phyloP scores from a whole-genome alignment of 179 eudicot species.

The Sideroxylon spinosum region DNA sequence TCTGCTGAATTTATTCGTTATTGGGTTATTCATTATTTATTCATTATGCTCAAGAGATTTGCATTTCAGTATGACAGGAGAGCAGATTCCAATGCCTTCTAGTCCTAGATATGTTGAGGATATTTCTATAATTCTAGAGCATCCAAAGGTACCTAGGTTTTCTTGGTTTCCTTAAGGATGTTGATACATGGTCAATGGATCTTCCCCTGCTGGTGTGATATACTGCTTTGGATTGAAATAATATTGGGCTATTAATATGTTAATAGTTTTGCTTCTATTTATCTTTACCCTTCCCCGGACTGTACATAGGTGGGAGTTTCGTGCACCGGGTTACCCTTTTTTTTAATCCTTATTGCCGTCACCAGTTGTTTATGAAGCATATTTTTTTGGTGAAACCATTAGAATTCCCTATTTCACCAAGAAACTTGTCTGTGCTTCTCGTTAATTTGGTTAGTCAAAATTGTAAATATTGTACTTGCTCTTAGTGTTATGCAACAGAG shows the following conservation, averaged over 20 bases:
- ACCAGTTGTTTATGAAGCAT: background rate
- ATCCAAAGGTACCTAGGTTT: conserved; percentile 53
- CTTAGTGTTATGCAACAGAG: too few species aligned
- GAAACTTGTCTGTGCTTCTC: background rate
- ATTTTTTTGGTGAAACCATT: background rate
- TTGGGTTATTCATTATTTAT: too few species aligned
- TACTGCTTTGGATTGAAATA: too few species aligned
- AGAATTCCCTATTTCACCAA: background rate
- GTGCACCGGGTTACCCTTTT: too few species aligned
- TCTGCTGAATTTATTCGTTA: background rate
- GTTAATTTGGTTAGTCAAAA: too few species aligned
- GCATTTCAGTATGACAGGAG: conserved; percentile 79
- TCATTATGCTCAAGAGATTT: conserved; percentile 24
- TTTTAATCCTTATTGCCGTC: too few species aligned
- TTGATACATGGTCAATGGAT: background rate
- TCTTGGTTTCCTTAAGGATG: conserved; percentile 6
- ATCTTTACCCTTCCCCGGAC: too few species aligned
- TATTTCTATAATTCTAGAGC: conserved; percentile 57
- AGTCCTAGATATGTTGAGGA: conserved; percentile 91
- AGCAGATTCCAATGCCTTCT: conserved; percentile 72
- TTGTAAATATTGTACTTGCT: too few species aligned
- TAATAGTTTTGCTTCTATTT: too few species aligned
- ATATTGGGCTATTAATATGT: too few species aligned
- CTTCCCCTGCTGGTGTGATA: too few species aligned
- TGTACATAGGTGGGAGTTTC: too few species aligned